phyloP scores from a whole-genome alignment of 768 basidiomycete species.

The Lactarius pseudohatsudake region DNA sequence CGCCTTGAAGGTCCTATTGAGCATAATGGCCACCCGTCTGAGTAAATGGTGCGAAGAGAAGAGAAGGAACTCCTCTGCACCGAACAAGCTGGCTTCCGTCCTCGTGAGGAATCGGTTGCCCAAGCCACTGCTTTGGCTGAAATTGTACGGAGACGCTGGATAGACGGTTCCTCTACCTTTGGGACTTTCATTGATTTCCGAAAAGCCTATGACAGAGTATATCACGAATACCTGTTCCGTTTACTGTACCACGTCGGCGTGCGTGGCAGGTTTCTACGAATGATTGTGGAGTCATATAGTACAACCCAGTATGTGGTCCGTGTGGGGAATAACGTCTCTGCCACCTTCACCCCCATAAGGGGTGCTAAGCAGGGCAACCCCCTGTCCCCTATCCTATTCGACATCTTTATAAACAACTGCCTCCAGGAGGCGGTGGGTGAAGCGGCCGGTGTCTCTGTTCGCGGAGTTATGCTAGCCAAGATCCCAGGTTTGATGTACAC shows the following conservation, averaged over 20 bases:
- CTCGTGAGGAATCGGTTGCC: slow-evolving; percentile 25
- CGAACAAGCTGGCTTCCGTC: slow-evolving; percentile 24
- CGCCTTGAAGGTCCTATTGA: slow-evolving; percentile 20
- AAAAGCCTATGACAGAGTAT: slow-evolving; percentile 27
- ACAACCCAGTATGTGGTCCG: slow-evolving; percentile 1
- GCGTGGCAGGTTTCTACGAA: not conserved
- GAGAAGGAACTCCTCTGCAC: not conserved
- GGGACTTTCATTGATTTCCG: slow-evolving; percentile 27
- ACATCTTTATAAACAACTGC: slow-evolving; percentile 17
- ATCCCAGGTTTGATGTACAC: slow-evolving; percentile 5
- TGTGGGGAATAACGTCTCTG: not conserved
- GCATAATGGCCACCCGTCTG: slow-evolving; percentile 19
- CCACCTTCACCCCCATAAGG: slow-evolving; percentile 6
- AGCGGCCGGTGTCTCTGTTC: no score
- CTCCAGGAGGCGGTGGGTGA: no score
- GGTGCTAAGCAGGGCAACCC: slow-evolving; percentile 27
- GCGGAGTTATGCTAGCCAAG: no score
- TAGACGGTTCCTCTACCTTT: not conserved
- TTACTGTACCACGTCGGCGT: slow-evolving; percentile 21
- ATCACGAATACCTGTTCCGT: slow-evolving; percentile 21
- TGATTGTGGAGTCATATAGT: slow-evolving; percentile 5
- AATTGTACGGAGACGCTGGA: slow-evolving; percentile 16
- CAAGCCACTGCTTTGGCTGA: slow-evolving; percentile 24
- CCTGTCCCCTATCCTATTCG: slow-evolving; percentile 26
- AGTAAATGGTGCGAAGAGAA: not conserved